phyloP scores from a whole-genome alignment of 148 eudicot genomes.

The Vaccinium vitisidaea region DNA sequence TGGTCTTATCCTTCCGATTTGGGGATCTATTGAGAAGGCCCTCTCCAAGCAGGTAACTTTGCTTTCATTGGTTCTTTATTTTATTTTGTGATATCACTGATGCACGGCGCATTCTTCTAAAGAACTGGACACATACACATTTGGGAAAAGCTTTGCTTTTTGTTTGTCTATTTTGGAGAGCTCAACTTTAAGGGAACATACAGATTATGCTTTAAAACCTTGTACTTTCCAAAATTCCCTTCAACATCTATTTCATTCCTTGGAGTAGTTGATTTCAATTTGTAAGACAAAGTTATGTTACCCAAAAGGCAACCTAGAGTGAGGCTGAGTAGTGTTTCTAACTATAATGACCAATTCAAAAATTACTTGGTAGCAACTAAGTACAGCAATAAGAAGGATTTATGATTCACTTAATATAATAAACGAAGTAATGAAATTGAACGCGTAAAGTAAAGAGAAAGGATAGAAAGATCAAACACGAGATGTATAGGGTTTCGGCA shows the following conservation, averaged over 20 bases:
- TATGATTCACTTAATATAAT: too few relatives aligned
- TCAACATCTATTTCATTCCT: neutral
- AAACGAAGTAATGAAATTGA: too few relatives aligned
- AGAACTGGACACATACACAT: neutral
- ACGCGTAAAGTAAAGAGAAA: too few relatives aligned
- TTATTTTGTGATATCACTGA: neutral
- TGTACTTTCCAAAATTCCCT: neutral
- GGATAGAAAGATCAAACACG: too few relatives aligned
- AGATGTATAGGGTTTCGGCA: too few relatives aligned
- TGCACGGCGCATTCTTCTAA: neutral
- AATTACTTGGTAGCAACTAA: too few relatives aligned
- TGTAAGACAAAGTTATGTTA: neutral
- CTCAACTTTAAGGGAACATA: neutral
- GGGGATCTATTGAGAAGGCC: constrained; percentile 5
- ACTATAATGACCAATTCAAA: too few relatives aligned
- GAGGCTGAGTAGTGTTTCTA: too few relatives aligned
- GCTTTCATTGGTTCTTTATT: neutral
- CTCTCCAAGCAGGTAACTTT: neutral
- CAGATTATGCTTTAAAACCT: neutral
- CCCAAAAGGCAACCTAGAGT: too few relatives aligned
- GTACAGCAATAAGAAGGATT: too few relatives aligned
- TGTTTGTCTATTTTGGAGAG: neutral
- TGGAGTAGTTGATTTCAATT: neutral
- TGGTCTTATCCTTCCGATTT: neutral
- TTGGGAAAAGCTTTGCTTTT: neutral